Conservation (phyloP, 2,329 filamentous ascomycete genomes). For the Diaporthe ilicicola region DNA sequence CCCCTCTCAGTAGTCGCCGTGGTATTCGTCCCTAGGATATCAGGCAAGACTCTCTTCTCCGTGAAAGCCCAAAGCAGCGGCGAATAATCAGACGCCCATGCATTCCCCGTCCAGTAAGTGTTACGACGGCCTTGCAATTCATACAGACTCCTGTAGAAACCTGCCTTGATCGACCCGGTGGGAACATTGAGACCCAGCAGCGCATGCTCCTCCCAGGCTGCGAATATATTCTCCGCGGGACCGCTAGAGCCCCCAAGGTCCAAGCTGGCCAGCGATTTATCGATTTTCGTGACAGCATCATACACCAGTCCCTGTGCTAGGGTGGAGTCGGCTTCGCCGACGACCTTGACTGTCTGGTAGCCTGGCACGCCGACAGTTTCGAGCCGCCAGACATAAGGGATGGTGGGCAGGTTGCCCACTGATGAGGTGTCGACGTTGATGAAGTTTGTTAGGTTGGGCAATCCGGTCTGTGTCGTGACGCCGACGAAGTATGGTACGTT, state of each 20-base stretch:
- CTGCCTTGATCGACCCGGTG: background rate
- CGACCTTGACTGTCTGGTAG: slow-evolving; percentile 2
- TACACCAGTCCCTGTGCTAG: background rate
- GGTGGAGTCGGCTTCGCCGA: background rate
- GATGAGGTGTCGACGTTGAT: background rate
- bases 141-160: background rate
- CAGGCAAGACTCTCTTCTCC: background rate
- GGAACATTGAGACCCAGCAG: background rate
- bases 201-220: background rate
- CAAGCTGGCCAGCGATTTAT: background rate
- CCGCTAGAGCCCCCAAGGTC: background rate
- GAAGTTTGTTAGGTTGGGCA: slow-evolving; percentile 6
- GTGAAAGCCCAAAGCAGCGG: slow-evolving; percentile 1
- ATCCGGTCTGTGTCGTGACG: background rate
- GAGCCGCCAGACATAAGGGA: background rate
- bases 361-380: slow-evolving; percentile 11
- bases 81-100: slow-evolving; percentile 8
- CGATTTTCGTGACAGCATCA: slow-evolving; percentile 1
- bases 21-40: background rate
- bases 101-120: slow-evolving; percentile 11
- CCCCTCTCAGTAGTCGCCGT: background rate
- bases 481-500: background rate
- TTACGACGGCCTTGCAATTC: background rate
- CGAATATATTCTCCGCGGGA: background rate
- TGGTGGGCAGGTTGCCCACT: background rate